Conservation (phyloP, 345 rosid species). For the Mercurialis annua region DNA sequence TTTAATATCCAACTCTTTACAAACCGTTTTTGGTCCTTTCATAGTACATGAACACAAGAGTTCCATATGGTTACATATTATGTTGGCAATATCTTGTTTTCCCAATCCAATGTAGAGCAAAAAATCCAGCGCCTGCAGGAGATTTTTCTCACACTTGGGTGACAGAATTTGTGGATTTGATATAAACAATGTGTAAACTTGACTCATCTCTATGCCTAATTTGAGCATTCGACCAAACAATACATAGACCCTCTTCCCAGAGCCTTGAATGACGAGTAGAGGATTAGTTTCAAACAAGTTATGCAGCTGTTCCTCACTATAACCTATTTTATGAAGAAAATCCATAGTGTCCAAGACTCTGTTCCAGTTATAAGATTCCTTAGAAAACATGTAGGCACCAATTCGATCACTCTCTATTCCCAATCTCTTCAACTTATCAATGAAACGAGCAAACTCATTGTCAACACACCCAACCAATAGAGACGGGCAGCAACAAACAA, state of each 20-base stretch:
- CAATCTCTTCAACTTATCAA: conserved; percentile 43
- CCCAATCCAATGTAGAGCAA: conserved; percentile 54
- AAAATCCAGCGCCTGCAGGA: conserved; percentile 46
- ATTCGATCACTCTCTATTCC: conserved; percentile 55
- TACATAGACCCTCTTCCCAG: conserved; percentile 55
- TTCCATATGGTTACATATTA: conserved; percentile 35
- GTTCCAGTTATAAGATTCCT: conserved; percentile 50
- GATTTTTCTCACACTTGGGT: conserved; percentile 39
- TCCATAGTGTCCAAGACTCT: conserved; percentile 52
- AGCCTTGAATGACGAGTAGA: conserved; percentile 52
- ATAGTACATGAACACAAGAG: conserved; percentile 49
- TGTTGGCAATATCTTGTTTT: conserved; percentile 37
- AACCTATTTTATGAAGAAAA: conserved; percentile 62
- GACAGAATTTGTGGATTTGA: conserved; percentile 53
- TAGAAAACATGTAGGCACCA: conserved; percentile 37
- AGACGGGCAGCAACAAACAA: conserved; percentile 52
- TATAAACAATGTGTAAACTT: conserved; percentile 42
- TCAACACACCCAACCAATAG: conserved; percentile 53
- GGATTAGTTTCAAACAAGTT: conserved; percentile 48
- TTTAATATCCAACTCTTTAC: conserved; percentile 38
- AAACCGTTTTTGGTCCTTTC: conserved; percentile 51
- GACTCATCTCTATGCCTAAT: conserved; percentile 49
- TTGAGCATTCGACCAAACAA: conserved; percentile 61
- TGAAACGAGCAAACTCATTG: conserved; percentile 41
- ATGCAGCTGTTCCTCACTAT: conserved; percentile 44